Percentiles rank a stretch among this genome's conserved stretches.
These are phyloP conservation scores for Aspergillus pseudoglaucus DNA, from an alignment of 2,329 filamentous ascomycete genomes.

Conservation along the genomic window DNA sequence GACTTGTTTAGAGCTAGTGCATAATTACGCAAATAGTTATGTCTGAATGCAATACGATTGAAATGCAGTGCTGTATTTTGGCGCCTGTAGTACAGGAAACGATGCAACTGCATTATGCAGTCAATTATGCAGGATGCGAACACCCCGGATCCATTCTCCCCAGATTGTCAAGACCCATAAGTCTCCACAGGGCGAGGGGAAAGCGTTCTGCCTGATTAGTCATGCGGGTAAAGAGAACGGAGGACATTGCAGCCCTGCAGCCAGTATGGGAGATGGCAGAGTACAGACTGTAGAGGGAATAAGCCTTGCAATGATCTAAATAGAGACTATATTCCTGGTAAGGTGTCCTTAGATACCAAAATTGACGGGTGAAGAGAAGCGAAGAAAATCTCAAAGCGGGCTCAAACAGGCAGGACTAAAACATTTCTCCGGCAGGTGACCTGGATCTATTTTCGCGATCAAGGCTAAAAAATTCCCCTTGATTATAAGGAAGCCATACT, in stretches of 20 bases:
- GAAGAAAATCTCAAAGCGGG: too few species aligned
- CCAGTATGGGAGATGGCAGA: background rate
- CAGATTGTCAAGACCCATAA: background rate
- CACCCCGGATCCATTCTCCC: background rate
- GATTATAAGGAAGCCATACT: background rate
- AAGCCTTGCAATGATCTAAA: background rate
- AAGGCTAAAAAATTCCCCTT: background rate
- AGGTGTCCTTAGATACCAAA: too few species aligned
- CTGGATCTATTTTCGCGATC: too few species aligned
- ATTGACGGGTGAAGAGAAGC: too few species aligned
- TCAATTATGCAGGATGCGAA: background rate
- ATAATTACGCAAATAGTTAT: background rate
- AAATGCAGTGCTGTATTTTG: too few species aligned
- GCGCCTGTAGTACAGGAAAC: too few species aligned
- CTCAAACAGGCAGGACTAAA: constrained; percentile 1
- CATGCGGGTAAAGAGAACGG: background rate
- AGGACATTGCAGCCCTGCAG: background rate
- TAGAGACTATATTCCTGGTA: background rate
- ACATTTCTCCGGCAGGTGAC: background rate
- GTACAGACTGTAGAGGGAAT: background rate
- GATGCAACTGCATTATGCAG: too few species aligned
- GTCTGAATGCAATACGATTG: too few species aligned
- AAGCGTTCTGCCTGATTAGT: background rate
- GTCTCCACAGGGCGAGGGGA: background rate
- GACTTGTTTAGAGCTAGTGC: background rate